A percentile compares a stretch with the other conserved stretches of the same genome.
Conservation (phyloP, 2,329 filamentous ascomycete species). For the Cordyceps cateniannulata region DNA sequence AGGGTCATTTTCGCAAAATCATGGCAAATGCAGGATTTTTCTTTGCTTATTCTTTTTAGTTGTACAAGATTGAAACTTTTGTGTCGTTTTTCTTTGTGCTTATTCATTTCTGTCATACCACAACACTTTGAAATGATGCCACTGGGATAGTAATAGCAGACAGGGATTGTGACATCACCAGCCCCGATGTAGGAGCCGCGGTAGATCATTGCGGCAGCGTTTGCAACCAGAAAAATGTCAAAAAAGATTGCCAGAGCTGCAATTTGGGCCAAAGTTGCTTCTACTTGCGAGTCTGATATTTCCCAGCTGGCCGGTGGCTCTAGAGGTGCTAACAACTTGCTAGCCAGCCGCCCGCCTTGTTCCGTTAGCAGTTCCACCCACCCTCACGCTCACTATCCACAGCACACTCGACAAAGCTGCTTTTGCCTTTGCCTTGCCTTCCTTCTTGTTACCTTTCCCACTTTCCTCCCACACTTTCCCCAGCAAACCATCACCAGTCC, state of each 20-base stretch:
- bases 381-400: not conserved
- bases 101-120: not conserved
- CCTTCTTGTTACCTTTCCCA: constrained; percentile 17
- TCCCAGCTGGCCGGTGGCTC: not conserved
- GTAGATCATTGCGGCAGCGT: not conserved
- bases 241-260: not conserved
- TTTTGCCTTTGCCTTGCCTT: too few relatives aligned
- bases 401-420: constrained; percentile 12
- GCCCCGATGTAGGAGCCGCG: not conserved
- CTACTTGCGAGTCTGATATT: not conserved
- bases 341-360: not conserved
- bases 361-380: constrained; percentile 6
- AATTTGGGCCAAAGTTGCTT: not conserved
- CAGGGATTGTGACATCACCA: constrained; percentile 11
- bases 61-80: not conserved
- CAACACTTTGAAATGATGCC: not conserved
- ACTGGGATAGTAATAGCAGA: not conserved
- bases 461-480: constrained; percentile 3
- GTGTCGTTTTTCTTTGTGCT: not conserved
- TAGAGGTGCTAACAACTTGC: not conserved
- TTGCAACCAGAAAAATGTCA: too few relatives aligned
- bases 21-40: not conserved
- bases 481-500: constrained; percentile 1
- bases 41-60: not conserved
- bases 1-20: not conserved